Percentiles rank a stretch among this genome's conserved stretches.
phyloP scores from a whole-genome alignment of 352 stramenopile genomes.

The Pythium catenulatum region DNA sequence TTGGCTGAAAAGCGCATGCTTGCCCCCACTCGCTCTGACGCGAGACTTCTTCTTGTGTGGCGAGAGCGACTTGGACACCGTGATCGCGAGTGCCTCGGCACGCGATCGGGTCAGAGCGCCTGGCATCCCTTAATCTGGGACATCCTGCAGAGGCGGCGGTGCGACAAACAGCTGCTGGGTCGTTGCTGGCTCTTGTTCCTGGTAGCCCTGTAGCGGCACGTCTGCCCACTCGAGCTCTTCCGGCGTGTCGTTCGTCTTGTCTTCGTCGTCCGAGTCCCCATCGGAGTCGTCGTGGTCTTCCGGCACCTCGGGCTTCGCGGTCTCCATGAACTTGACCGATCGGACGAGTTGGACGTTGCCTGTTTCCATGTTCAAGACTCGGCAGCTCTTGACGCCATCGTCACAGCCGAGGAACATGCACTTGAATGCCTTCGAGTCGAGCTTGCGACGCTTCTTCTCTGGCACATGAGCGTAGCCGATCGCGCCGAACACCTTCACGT shows the following conservation, averaged over 20 bases:
- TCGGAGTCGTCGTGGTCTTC: not conserved
- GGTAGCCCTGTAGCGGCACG: too few species aligned
- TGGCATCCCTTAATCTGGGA: not conserved
- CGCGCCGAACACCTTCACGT: not conserved
- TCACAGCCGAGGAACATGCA: not conserved
- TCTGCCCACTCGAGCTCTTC: too few species aligned
- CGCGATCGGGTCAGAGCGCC: not conserved
- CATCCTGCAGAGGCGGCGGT: not conserved
- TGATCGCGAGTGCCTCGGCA: too few species aligned
- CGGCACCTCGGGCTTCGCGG: too few species aligned
- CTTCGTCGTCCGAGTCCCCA: not conserved
- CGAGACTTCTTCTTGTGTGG: too few species aligned
- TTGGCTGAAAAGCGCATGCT: too few species aligned
- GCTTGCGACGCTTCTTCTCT: not conserved
- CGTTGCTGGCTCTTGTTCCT: too few species aligned
- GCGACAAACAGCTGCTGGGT: too few species aligned
- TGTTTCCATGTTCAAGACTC: not conserved
- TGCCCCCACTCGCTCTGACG: too few species aligned
- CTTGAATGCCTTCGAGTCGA: not conserved
- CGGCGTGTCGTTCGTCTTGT: too few species aligned
- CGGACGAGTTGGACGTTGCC: not conserved
- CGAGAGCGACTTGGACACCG: too few species aligned
- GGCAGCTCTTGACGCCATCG: not conserved
- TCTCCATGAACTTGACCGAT: not conserved
- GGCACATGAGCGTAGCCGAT: not conserved